These are phyloP conservation scores for Boletus pseudopeckii DNA, from an alignment of 768 basidiomycete species.

Conservation along the genomic window DNA sequence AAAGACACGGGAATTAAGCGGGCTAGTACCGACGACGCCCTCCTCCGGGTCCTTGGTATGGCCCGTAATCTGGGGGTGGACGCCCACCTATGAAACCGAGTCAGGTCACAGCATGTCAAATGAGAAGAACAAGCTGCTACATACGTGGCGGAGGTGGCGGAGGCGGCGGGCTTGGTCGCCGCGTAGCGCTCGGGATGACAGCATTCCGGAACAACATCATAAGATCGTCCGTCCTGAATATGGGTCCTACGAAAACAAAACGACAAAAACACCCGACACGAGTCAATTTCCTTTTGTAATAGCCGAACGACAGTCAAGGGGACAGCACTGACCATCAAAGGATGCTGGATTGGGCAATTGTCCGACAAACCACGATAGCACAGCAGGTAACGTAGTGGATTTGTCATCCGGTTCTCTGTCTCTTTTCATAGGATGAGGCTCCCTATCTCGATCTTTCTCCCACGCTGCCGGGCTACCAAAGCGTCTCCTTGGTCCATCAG, in stretches of 20 bases:
- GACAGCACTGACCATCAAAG: constrained; percentile 75
- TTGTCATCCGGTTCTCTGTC: constrained; percentile 47
- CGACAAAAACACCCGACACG: constrained; percentile 2
- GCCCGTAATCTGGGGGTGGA: constrained; percentile 84
- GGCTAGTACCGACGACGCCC: constrained; percentile 41
- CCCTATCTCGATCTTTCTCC: constrained; percentile 46
- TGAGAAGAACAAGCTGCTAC: background rate
- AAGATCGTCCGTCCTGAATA: constrained; percentile 87
- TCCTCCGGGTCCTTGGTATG: constrained; percentile 72
- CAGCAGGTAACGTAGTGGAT: constrained; percentile 43
- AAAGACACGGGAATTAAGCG: background rate
- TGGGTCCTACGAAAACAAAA: constrained; percentile 56
- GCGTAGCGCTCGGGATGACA: constrained; percentile 62
- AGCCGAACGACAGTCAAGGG: constrained; percentile 5
- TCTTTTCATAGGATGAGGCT: constrained; percentile 37
- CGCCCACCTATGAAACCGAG: constrained; percentile 46
- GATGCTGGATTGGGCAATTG: constrained; percentile 63
- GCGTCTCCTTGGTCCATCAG: constrained; percentile 37
- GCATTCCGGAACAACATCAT: constrained; percentile 83
- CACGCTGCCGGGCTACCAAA: constrained; percentile 39
- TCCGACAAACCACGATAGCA: constrained; percentile 83
- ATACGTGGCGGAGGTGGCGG: constrained; percentile 48
- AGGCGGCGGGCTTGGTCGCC: constrained; percentile 55
- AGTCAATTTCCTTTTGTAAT: constrained; percentile 10
- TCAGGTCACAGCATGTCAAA: constrained; percentile 4